Percentiles rank a stretch among this genome's conserved stretches.
Conservation (phyloP, 257 asterid genomes). For the Lantana camara region DNA sequence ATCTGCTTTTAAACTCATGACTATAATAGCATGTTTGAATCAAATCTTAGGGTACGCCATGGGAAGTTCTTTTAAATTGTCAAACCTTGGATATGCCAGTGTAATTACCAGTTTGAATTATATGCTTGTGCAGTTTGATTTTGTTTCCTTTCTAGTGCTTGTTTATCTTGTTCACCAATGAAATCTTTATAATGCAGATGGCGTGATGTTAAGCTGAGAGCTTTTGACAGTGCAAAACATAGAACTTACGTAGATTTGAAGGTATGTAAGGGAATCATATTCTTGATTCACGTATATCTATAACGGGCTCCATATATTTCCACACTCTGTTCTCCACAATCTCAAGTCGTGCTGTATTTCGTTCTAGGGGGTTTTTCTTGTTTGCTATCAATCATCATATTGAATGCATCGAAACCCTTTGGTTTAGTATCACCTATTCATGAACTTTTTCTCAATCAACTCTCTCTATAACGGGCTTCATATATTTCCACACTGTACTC, state of each 20-base stretch:
- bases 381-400: not conserved
- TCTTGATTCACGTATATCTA: not conserved
- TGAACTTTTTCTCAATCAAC: too few species aligned
- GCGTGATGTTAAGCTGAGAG: conserved; percentile 95
- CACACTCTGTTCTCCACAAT: not conserved
- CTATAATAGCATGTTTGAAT: too few species aligned
- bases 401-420: not conserved
- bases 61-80: too few species aligned
- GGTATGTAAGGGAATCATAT: conserved; percentile 40
- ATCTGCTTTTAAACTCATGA: too few species aligned
- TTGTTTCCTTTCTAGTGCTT: not conserved
- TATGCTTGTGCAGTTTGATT: not conserved
- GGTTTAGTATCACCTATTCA: too few species aligned
- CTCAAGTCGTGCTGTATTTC: not conserved
- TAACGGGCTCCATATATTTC: not conserved
- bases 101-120: not conserved
- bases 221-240: conserved; percentile 85
- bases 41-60: too few species aligned
- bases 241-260: conserved; percentile 94
- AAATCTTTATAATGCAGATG: conserved; percentile 56
- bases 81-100: too few species aligned
- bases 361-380: not conserved
- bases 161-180: not conserved
- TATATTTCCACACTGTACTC: too few species aligned
- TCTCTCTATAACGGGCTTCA: too few species aligned